Conservation (phyloP, 257 asterid genomes). For the Parsonsia alboflavescens region DNA sequence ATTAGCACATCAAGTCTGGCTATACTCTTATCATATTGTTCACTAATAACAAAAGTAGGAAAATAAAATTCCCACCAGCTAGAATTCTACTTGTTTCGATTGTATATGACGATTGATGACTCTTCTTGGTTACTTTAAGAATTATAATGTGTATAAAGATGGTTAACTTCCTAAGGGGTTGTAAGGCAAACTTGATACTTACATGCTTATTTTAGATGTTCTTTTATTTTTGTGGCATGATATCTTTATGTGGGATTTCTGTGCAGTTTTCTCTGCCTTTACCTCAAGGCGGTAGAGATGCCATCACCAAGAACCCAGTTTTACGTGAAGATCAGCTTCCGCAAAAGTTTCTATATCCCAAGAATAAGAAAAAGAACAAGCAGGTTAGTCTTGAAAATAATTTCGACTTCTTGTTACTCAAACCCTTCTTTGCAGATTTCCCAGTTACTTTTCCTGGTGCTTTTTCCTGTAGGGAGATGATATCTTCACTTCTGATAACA, state of each 20-base stretch:
- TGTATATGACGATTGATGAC: not conserved
- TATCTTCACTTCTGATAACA: slow-evolving; percentile 46
- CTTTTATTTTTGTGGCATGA: not conserved
- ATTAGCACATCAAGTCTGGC: not conserved
- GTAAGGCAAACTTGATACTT: not conserved
- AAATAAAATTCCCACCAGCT: not conserved
- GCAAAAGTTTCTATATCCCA: slow-evolving; percentile 71
- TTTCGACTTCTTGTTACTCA: not conserved
- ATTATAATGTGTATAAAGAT: not conserved
- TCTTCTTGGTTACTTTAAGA: not conserved
- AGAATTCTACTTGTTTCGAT: not conserved
- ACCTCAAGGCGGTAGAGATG: slow-evolving; percentile 94
- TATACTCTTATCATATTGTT: not conserved
- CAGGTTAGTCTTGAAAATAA: slow-evolving; percentile 40
- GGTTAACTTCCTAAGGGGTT: not conserved
- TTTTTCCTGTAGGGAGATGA: slow-evolving; percentile 45
- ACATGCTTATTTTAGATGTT: not conserved
- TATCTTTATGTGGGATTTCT: not conserved
- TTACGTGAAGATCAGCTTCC: slow-evolving; percentile 98
- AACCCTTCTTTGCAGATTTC: not conserved
- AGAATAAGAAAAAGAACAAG: slow-evolving; percentile 76
- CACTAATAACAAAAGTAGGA: not conserved
- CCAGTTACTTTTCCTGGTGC: not conserved
- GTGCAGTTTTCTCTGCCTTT: slow-evolving; percentile 85
- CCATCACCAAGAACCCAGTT: slow-evolving; percentile 76